A percentile compares a stretch with the other conserved stretches of the same genome.
Evolutionary conservation across 2,329 filamentous ascomycete genomes (phyloP).

Genomic region (Cucurbitaria berberidis): DNA sequence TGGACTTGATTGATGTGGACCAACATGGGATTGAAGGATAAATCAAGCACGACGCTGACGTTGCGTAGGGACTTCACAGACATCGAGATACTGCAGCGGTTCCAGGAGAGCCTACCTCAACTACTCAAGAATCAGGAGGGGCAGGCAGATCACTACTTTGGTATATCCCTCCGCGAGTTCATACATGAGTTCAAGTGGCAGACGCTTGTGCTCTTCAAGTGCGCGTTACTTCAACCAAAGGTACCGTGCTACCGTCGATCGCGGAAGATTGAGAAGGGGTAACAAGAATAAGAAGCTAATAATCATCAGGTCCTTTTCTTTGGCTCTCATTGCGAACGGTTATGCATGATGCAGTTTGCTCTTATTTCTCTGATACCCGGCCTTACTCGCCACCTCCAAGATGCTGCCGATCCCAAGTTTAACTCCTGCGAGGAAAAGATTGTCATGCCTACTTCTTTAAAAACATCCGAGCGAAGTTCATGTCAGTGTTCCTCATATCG

Average conservation of each 20-base stretch:
- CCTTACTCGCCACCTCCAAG: slow-evolving; percentile 87
- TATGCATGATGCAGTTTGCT: slow-evolving; percentile 99
- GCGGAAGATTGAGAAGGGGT: background rate
- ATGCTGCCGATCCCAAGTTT: slow-evolving; percentile 93
- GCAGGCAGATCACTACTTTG: slow-evolving; percentile 85
- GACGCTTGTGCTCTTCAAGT: slow-evolving; percentile 92
- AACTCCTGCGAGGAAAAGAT: slow-evolving; percentile 79
- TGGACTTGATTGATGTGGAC: background rate
- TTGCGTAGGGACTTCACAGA: slow-evolving; percentile 78
- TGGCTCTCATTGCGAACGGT: slow-evolving; percentile 88
- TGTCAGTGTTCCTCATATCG: slow-evolving; percentile 48
- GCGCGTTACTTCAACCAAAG: slow-evolving; percentile 91
- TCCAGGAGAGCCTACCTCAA: slow-evolving; percentile 81
- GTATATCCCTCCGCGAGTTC: slow-evolving; percentile 83
- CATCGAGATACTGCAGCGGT: slow-evolving; percentile 84
- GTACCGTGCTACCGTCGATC: slow-evolving; percentile 55
- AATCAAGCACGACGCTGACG: slow-evolving; percentile 14
- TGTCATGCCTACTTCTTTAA: slow-evolving; percentile 79
- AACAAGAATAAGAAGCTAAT: slow-evolving; percentile 17
- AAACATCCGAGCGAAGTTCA: slow-evolving; percentile 89
- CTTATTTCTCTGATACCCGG: slow-evolving; percentile 94
- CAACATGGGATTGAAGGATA: background rate
- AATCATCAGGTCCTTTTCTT: slow-evolving; percentile 89
- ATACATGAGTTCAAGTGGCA: slow-evolving; percentile 95
- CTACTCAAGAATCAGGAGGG: slow-evolving; percentile 68